phyloP scores from a whole-genome alignment of 257 asterid species.

The Nicotiana obtusifolia region DNA sequence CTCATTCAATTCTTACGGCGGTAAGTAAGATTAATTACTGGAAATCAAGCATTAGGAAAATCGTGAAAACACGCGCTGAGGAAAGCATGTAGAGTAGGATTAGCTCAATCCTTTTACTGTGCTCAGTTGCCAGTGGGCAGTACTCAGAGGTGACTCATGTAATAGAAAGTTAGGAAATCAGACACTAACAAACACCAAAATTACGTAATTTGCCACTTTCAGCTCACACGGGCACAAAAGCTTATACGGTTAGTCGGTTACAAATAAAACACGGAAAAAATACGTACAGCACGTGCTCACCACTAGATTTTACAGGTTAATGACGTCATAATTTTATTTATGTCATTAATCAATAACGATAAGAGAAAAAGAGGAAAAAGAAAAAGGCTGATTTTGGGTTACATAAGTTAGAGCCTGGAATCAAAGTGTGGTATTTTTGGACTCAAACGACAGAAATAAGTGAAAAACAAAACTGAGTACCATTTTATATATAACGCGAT shows the following conservation, averaged over 20 bases:
- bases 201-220: constrained; percentile 3
- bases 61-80: not conserved
- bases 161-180: not conserved
- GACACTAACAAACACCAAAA: not conserved
- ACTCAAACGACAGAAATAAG: too few relatives aligned
- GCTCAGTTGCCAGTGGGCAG: not conserved
- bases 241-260: constrained; percentile 1
- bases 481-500: too few relatives aligned
- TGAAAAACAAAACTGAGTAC: too few relatives aligned
- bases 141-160: not conserved
- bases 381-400: too few relatives aligned
- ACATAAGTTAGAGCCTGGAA: too few relatives aligned
- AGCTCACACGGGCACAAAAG: not conserved
- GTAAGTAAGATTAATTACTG: too few relatives aligned
- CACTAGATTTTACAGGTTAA: not conserved
- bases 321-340: not conserved
- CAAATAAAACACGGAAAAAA: not conserved
- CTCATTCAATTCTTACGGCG: too few relatives aligned
- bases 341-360: not conserved
- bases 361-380: too few relatives aligned
- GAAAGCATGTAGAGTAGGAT: not conserved
- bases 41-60: not conserved
- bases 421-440: too few relatives aligned
- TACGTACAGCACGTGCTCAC: not conserved
- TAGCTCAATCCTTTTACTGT: not conserved